Percentiles rank a stretch among this genome's conserved stretches.
phyloP scores from a whole-genome alignment of 371 early-diverging fungal species.

The Nematocida sp. region DNA sequence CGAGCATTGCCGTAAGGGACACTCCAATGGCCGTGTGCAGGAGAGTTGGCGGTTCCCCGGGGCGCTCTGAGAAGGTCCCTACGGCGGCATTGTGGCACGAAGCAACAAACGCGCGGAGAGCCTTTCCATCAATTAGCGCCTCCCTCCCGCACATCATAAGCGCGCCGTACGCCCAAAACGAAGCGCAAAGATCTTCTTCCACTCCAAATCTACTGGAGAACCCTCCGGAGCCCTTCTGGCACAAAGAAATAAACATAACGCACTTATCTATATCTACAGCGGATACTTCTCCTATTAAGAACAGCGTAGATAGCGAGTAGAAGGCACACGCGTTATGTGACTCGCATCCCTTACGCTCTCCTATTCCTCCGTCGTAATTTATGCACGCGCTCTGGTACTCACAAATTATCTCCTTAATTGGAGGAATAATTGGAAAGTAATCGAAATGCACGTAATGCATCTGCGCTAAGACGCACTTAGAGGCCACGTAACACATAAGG shows the following conservation, averaged over 20 bases:
- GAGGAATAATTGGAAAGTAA: not conserved
- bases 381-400: conserved; percentile 74
- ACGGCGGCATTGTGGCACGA: conserved; percentile 72
- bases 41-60: conserved; percentile 82
- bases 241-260: conserved; percentile 82
- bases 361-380: conserved; percentile 94
- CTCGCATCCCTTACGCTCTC: conserved; percentile 81
- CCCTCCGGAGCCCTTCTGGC: conserved; percentile 85
- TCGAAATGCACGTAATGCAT: not conserved
- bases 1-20: conserved; percentile 68
- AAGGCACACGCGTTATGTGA: conserved; percentile 79
- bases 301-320: conserved; percentile 80
- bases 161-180: conserved; percentile 92
- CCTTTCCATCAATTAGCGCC: conserved; percentile 78
- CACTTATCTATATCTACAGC: conserved; percentile 70
- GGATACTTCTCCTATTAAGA: conserved; percentile 75
- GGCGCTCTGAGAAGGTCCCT: conserved; percentile 91
- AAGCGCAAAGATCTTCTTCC: conserved; percentile 92
- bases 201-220: conserved; percentile 92
- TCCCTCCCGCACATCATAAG: conserved; percentile 75
- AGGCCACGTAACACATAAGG: conserved; percentile 24
- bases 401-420: conserved; percentile 69
- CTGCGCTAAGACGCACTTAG: conserved; percentile 21
- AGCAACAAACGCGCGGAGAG: conserved; percentile 75
- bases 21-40: conserved; percentile 92